phyloP scores from a whole-genome alignment of 2,329 filamentous ascomycete genomes.

The Hypoxylon sp. region DNA sequence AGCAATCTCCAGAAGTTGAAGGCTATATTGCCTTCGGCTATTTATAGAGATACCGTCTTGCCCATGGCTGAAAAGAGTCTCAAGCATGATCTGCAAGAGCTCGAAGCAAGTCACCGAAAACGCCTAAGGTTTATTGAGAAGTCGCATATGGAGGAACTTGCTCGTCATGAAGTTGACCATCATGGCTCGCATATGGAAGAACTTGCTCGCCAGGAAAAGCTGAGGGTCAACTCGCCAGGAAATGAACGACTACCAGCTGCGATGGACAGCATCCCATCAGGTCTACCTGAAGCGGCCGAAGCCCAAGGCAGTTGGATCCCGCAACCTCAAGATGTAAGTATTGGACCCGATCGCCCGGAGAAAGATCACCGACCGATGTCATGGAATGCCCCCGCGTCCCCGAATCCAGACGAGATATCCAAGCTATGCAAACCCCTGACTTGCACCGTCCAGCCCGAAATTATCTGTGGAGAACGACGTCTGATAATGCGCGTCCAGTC shows the following conservation, averaged over 20 bases:
- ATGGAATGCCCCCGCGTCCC: conserved; percentile 2
- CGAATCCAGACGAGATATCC: conserved; percentile 6
- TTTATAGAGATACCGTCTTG: conserved; percentile 27
- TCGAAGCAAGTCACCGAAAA: conserved; percentile 9
- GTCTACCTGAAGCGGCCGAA: neutral
- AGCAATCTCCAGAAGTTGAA: conserved; percentile 25
- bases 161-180: conserved; percentile 10
- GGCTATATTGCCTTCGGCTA: conserved; percentile 2
- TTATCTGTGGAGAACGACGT: conserved; percentile 28
- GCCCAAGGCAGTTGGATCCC: neutral
- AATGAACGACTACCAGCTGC: neutral
- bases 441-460: conserved; percentile 35
- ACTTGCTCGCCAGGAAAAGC: conserved; percentile 11
- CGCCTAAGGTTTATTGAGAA: conserved; percentile 17
- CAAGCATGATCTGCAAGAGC: conserved; percentile 16
- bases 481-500: conserved; percentile 42
- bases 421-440: conserved; percentile 21
- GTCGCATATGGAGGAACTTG: conserved; percentile 13
- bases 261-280: neutral
- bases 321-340: conserved; percentile 32
- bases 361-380: conserved; percentile 1
- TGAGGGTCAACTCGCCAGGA: neutral
- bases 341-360: neutral
- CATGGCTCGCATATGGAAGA: conserved; percentile 18
- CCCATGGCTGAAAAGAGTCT: conserved; percentile 36